A percentile compares a stretch with the other conserved stretches of the same genome.
Conservation (phyloP, 2,329 filamentous ascomycete species). For the Ilyonectria destructans region DNA sequence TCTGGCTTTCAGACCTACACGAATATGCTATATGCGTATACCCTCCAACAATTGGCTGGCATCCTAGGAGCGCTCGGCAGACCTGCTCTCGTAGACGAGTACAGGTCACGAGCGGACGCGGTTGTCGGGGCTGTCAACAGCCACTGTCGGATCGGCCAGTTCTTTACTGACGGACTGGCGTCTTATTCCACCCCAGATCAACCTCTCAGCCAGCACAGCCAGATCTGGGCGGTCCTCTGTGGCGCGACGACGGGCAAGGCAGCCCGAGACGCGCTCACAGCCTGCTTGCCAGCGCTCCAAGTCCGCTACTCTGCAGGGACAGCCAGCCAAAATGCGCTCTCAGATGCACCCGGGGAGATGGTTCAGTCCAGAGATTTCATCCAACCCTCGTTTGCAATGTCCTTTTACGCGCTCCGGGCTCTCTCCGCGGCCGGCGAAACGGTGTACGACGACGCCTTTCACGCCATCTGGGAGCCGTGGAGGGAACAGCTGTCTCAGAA, state of each 20-base stretch:
- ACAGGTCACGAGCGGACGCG: slow-evolving; percentile 22
- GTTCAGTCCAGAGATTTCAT: not conserved
- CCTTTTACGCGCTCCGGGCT: slow-evolving; percentile 40
- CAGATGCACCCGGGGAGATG: not conserved
- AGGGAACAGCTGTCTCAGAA: slow-evolving; percentile 27
- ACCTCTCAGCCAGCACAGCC: slow-evolving; percentile 54
- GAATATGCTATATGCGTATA: slow-evolving; percentile 55
- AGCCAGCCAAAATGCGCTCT: too few relatives aligned
- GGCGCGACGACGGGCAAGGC: slow-evolving; percentile 42
- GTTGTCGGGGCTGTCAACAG: slow-evolving; percentile 45
- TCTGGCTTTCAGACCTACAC: slow-evolving; percentile 50
- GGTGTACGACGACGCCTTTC: slow-evolving; percentile 37
- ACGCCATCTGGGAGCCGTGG: slow-evolving; percentile 41
- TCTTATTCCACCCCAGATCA: slow-evolving; percentile 45
- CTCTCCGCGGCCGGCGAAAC: slow-evolving; percentile 25
- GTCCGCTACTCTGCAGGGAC: not conserved
- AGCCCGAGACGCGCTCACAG: not conserved
- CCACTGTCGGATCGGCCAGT: slow-evolving; percentile 52
- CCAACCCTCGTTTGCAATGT: slow-evolving; percentile 33
- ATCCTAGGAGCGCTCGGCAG: not conserved
- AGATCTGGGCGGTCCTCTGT: slow-evolving; percentile 55
- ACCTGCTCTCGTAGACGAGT: slow-evolving; percentile 9
- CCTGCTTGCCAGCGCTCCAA: not conserved
- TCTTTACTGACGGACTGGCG: slow-evolving; percentile 54
- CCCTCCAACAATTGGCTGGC: slow-evolving; percentile 38